phyloP scores from a whole-genome alignment of 768 basidiomycete genomes.

The Boletus barrowsii region DNA sequence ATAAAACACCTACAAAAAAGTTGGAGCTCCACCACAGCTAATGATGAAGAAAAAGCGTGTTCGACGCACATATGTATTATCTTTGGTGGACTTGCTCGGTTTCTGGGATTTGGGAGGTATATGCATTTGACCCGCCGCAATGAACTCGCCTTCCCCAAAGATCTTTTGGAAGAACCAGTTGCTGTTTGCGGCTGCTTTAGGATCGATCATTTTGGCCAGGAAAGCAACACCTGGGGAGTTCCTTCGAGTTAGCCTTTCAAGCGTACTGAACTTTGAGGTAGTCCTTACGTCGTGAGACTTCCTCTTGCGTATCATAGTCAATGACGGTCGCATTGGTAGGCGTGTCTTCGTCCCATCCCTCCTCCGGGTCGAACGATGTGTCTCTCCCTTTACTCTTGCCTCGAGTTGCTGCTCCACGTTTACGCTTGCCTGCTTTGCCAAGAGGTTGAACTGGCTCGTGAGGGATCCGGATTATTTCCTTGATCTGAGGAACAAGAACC shows the following conservation, averaged over 20 bases:
- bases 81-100: constrained; percentile 83
- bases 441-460: constrained; percentile 50
- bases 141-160: constrained; percentile 86
- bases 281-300: constrained; percentile 69
- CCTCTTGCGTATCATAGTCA: constrained; percentile 58
- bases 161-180: constrained; percentile 89
- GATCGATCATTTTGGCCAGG: constrained; percentile 65
- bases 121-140: constrained; percentile 84
- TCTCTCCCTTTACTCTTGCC: constrained; percentile 36
- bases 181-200: constrained; percentile 55
- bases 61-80: constrained; percentile 83
- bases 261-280: neutral
- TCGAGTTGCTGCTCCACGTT: constrained; percentile 29
- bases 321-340: constrained; percentile 61
- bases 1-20: constrained; percentile 56
- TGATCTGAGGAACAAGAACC: constrained; percentile 61
- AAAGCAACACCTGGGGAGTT: constrained; percentile 67
- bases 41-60: neutral
- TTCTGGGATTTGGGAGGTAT: constrained; percentile 82
- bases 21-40: neutral
- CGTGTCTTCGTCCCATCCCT: constrained; percentile 87
- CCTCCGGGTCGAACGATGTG: constrained; percentile 48
- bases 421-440: constrained; percentile 37
- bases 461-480: constrained; percentile 58
- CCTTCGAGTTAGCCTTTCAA: constrained; percentile 2